Evolutionary conservation across 192 early-diverging fungal species (phyloP), one percentile per base, ranked within the genome.

Genomic region (Linnemannia schmuckeri): DNA sequence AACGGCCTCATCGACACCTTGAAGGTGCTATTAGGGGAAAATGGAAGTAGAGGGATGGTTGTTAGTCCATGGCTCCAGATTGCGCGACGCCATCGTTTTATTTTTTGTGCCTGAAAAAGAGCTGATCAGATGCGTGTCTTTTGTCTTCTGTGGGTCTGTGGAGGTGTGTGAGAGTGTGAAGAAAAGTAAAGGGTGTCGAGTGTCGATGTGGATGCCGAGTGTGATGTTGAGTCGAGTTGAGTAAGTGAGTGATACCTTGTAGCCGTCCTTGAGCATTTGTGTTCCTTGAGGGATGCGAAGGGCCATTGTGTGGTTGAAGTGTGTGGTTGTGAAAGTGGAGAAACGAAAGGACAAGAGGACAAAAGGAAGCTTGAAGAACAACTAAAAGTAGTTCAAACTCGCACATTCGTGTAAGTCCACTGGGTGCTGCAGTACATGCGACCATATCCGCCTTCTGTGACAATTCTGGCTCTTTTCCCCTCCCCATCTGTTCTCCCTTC

Each of bases 1-100:
- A 18, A 99, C 97, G 75, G 97, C 97, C 85, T 99, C 98, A 74
- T 99, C 98, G 47, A 98, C 91, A 68, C 98, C 98, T 93, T 98
- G 97, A 76, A 94, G 93, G 91, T 96, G 94, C 97, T 96, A 88
- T 79, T 70, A 68, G 47, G 33, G 7, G 63, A 70, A 41, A 30
- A 24, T 15, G 38, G 37, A 33, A 18, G 47, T 33, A 13, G 35
- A 46, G 7, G 42, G 35, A 55, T 24, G 24, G 49, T 38, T 20
- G 38, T 49, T n/a, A 54, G 63, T 42, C 46, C 47, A 35, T 38
- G 17, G 22, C 5, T 8, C 7, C 8, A 57, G 46, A 27, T 37
- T 82, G 47, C 70, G 80, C 24, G 57, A 30, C 6, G 80, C 37
- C 81, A 72, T 75, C 73, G 30, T 42, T 38, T 30, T 42, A 7